Evolutionary conservation across 2,329 filamentous ascomycete genomes (phyloP), one percentile per base, ranked within the genome.

Genomic region (Pyricularia pennisetigena): DNA sequence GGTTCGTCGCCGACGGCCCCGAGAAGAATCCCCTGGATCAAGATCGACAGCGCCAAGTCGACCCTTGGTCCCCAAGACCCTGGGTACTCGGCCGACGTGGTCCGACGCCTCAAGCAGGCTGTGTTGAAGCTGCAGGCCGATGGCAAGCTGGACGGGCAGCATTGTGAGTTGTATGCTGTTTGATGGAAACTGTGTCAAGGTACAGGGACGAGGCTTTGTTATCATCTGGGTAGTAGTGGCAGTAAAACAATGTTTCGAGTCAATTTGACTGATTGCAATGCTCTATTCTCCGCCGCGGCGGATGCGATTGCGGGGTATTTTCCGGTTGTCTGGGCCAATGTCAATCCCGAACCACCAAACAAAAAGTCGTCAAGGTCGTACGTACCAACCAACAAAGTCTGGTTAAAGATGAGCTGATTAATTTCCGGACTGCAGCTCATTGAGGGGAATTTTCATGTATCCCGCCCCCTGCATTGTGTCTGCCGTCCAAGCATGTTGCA

Each of bases 41-140:
- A 41, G 2, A 61, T 67, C 8, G 65, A 67, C 65, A 67, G 65
- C 28, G 14, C 12, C n/a, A 67, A 61, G 49, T 67, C 65, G 4
- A 29, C n/a, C 5, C 5, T 54, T 1, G 23, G 9, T 8, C 65
- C 65, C 12, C 16, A 3, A 0, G 16, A 20, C 26, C 65, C 65
- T 5, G 26, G 14, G 28, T 67, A 67, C 32, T 12, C 54, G 3
- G 49, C 28, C 8, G 65, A 67, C 10, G 65, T 67, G 12, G 29
- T 26, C 12, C 14, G 65, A 2, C 41, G 65, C 23, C 20, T 67
- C 9, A 67, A 67, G 54, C 28, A 35, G n/a, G n/a, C 16, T 4
- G 4, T 67, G n/a, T 9, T 61, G 26, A 59, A 32, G 54, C 28
- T 67, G 9, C 20, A 67, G 16, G 54, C 23, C 0, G 65, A 67